phyloP scores from a whole-genome alignment of 441 rosid genomes.

The Populus tomentosa region DNA sequence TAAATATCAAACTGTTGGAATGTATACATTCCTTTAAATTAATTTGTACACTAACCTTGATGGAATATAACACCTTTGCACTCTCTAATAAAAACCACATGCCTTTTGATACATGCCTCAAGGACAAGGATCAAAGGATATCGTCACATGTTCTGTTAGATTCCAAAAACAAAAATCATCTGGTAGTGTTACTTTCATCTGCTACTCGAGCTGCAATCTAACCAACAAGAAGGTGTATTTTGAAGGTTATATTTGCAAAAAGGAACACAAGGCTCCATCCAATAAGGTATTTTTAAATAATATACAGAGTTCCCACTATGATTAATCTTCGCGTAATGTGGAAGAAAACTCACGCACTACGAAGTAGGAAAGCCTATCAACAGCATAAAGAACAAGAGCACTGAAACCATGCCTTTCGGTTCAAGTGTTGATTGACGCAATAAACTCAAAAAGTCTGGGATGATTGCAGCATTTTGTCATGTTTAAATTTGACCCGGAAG shows the following conservation, averaged over 20 bases:
- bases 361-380: slow-evolving; percentile 24
- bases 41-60: slow-evolving; percentile 40
- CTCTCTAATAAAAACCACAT: slow-evolving; percentile 15
- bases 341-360: slow-evolving; percentile 23
- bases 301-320: slow-evolving; percentile 14
- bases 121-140: slow-evolving; percentile 4
- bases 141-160: slow-evolving; percentile 12
- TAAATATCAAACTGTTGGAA: slow-evolving; percentile 31
- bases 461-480: slow-evolving; percentile 25
- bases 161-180: slow-evolving; percentile 7
- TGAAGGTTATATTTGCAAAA: slow-evolving; percentile 10
- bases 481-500: slow-evolving; percentile 19
- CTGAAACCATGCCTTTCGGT: slow-evolving; percentile 48
- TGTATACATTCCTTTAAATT: slow-evolving; percentile 37
- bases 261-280: neutral
- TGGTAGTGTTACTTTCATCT: neutral
- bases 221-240: slow-evolving; percentile 1
- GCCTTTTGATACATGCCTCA: neutral
- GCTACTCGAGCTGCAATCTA: neutral
- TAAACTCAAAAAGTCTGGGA: slow-evolving; percentile 26
- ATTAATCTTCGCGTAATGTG: slow-evolving; percentile 17
- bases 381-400: slow-evolving; percentile 34
- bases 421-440: slow-evolving; percentile 36
- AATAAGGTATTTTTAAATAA: neutral
- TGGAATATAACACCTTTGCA: slow-evolving; percentile 43